A percentile compares a stretch with the other conserved stretches of the same genome.
These are phyloP conservation scores for Pleoardoris graminearum DNA, from an alignment of 2,329 filamentous ascomycete species.

Conservation along the genomic window DNA sequence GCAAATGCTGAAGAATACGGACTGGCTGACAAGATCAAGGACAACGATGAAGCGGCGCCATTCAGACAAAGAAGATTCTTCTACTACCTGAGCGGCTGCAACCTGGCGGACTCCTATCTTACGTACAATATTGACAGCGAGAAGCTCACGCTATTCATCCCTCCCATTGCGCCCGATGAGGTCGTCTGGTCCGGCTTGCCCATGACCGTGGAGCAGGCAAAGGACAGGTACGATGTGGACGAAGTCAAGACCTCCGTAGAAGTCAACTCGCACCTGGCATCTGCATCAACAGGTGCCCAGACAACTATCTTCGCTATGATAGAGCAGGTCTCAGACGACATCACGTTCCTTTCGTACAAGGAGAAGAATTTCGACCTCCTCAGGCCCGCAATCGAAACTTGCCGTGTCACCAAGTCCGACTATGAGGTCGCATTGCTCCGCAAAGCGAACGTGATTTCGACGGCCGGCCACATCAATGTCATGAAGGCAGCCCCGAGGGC, in stretches of 20 bases:
- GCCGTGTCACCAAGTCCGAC: conserved; percentile 80
- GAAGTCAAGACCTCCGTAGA: conserved; percentile 72
- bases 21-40: conserved; percentile 46
- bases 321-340: conserved; percentile 71
- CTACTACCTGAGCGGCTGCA: conserved; percentile 89
- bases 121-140: conserved; percentile 77
- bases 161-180: conserved; percentile 80
- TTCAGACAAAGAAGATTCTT: conserved; percentile 92
- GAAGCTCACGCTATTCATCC: conserved; percentile 85
- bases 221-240: conserved; percentile 68
- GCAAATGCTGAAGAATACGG: not conserved
- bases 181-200: conserved; percentile 95
- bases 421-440: conserved; percentile 84
- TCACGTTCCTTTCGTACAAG: conserved; percentile 72
- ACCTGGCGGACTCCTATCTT: conserved; percentile 77
- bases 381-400: conserved; percentile 73
- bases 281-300: conserved; percentile 52
- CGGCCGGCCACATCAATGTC: conserved; percentile 74
- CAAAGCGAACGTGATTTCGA: conserved; percentile 78
- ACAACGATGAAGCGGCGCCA: conserved; percentile 80
- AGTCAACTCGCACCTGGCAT: conserved; percentile 71
- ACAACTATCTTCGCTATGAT: conserved; percentile 73
- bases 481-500: conserved; percentile 65
- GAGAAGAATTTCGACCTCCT: conserved; percentile 61
- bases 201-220: conserved; percentile 73